A percentile compares a stretch with the other conserved stretches of the same genome.
These are phyloP conservation scores for Tremella mesenterica DNA, from an alignment of 768 basidiomycete species.

Conservation along the genomic window DNA sequence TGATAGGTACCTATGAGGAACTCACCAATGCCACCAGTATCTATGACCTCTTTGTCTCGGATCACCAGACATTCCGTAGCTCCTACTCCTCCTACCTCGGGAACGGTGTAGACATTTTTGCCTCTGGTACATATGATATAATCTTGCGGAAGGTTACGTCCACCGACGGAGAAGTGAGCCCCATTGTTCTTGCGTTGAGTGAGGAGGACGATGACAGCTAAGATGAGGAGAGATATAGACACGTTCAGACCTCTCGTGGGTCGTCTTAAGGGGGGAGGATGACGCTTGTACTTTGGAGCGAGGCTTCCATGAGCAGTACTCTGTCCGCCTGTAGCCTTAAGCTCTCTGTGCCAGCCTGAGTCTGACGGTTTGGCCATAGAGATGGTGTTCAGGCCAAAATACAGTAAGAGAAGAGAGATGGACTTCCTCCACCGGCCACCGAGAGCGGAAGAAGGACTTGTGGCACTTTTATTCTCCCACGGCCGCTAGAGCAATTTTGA, in stretches of 20 bases:
- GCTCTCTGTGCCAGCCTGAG: no score
- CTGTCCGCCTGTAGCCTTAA: no score
- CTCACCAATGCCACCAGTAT: slow-evolving; percentile 30
- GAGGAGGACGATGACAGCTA: slow-evolving; percentile 27
- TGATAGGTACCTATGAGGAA: background rate
- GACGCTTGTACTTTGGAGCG: slow-evolving; percentile 17
- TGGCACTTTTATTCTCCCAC: no score
- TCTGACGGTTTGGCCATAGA: no score
- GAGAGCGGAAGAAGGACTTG: no score
- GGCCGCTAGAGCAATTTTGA: no score
- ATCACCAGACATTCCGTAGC: slow-evolving; percentile 32
- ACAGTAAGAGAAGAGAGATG: no score
- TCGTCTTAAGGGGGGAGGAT: slow-evolving; percentile 15
- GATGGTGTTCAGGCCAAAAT: no score
- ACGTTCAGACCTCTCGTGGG: slow-evolving; percentile 26
- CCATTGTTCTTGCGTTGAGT: slow-evolving; percentile 10
- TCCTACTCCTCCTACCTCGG: slow-evolving; percentile 23
- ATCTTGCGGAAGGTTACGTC: slow-evolving; percentile 10
- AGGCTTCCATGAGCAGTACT: no score
- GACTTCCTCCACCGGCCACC: no score
- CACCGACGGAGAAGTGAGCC: slow-evolving; percentile 2
- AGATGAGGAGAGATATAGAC: slow-evolving; percentile 30
- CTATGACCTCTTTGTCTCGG: slow-evolving; percentile 20
- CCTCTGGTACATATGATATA: slow-evolving; percentile 32
- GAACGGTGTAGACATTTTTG: slow-evolving; percentile 29